Percentiles rank a stretch among this genome's conserved stretches.
Conservation (phyloP, 257 asterid genomes). For the Paulownia fortunei region DNA sequence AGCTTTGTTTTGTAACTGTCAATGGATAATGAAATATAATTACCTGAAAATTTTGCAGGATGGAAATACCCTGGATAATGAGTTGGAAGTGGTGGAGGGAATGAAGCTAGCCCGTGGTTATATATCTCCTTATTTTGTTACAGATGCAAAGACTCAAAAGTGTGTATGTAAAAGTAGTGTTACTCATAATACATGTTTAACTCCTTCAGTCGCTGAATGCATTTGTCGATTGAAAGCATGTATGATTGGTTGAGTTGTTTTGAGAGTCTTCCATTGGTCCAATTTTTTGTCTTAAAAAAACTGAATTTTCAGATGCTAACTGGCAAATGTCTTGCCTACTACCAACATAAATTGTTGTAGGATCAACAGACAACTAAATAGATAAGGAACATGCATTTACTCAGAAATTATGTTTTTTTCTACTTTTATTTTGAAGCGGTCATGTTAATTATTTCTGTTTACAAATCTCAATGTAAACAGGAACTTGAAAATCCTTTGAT, state of each 20-base stretch:
- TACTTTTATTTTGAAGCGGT: neutral
- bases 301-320: neutral
- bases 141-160: constrained; percentile 69
- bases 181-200: neutral
- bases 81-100: constrained; percentile 96
- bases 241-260: constrained; percentile 12
- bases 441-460: constrained; percentile 4
- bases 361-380: neutral
- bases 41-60: constrained; percentile 52
- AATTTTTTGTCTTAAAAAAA: neutral
- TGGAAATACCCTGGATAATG: constrained; percentile 84
- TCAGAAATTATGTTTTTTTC: neutral
- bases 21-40: constrained; percentile 17
- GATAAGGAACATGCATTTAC: neutral
- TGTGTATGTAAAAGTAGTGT: constrained; percentile 62
- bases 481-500: constrained; percentile 92
- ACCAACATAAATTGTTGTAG: constrained; percentile 4
- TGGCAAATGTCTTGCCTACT: neutral
- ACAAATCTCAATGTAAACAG: constrained; percentile 50
- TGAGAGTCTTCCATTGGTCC: constrained; percentile 1
- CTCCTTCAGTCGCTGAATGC: constrained; percentile 25
- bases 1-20: constrained; percentile 5
- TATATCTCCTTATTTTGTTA: constrained; percentile 87
- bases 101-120: constrained; percentile 94
- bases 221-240: constrained; percentile 4